Conservation (phyloP, 257 asterid species). For the Salvia rosmarinus region DNA sequence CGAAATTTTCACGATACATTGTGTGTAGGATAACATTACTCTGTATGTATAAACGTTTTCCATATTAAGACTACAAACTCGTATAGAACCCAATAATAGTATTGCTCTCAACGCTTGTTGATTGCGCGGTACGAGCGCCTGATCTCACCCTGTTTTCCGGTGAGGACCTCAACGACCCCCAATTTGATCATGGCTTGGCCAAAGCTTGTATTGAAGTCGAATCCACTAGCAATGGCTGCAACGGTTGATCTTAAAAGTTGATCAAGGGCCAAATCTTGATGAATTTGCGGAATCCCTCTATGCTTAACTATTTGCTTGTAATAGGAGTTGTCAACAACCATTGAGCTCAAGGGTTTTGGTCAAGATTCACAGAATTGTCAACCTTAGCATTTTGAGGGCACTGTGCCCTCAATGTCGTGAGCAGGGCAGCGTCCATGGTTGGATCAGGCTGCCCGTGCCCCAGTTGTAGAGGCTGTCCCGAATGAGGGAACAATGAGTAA, state of each 20-base stretch:
- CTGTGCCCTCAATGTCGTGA: conserved; percentile 23
- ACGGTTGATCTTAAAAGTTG: conserved; percentile 45
- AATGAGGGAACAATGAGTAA: conserved; percentile 58
- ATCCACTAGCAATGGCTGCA: conserved; percentile 34
- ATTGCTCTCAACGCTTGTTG: background rate
- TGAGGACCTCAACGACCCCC: conserved; percentile 57
- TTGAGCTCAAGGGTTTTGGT: conserved; percentile 37
- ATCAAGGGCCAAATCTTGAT: conserved; percentile 61
- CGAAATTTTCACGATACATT: too few relatives aligned
- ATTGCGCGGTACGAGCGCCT: conserved; percentile 44
- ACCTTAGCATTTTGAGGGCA: conserved; percentile 46
- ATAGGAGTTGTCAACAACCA: conserved; percentile 53
- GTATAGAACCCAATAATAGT: background rate
- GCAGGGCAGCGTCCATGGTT: conserved; percentile 45
- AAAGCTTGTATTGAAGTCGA: conserved; percentile 44
- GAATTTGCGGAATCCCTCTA: conserved; percentile 61
- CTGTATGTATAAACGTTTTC: too few relatives aligned
- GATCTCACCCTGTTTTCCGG: conserved; percentile 51
- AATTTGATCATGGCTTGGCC: conserved; percentile 64
- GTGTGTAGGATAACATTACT: too few relatives aligned
- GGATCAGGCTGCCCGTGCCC: conserved; percentile 50
- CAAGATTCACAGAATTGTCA: conserved; percentile 49
- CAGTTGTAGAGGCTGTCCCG: conserved; percentile 53
- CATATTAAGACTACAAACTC: background rate
- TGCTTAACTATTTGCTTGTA: conserved; percentile 43